Base-by-base conservation (phyloP, 202 grass and related monocot genomes). In the Eragrostis tef region DNA sequence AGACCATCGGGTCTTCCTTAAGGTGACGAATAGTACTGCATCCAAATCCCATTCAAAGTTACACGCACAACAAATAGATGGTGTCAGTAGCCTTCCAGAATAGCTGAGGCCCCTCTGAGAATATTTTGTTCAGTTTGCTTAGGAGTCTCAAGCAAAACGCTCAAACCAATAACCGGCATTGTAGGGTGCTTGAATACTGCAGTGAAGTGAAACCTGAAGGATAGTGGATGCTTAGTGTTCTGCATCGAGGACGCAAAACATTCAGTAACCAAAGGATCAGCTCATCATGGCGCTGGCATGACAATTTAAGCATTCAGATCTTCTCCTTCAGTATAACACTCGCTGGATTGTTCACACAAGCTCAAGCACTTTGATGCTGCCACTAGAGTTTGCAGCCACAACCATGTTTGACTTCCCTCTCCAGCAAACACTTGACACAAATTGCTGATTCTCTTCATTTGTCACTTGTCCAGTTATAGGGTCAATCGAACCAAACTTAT, bases 291-390 rank as follows among this genome's bases (percentile, higher is more conserved):
- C 20, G 19, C 5, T 47, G 11, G 14, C 31, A 75, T 79, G 61
- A 25, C 68, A 79, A 75, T 39, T 6, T 19, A 61, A 47, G 22
- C 36, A 75, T 20, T 31, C 15, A 52, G 63, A 79, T 52, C 51
- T 68, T 82, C 51, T 56, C 80, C 72, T 64, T 74, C 73, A 34
- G 54, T 70, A 64, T 60, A 43, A 67, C 45, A 57, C 43, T 26
- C 52, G 12, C 29, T 16, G 16, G 22, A 71, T 83, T 51, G 19
- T 79, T 91, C 79, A 93, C 57, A 96, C 90, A 79, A 96, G 89
- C 82, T 93, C 89, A 80, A 99, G 88, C 42, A 99, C 96, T 78
- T 99, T 96, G 60, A 99, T 99, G 83, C 90, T 99, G 29, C 96
- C 96, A 69, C 56, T 93, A 70, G 90, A 96, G 86, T 90, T 99